A percentile compares a stretch with the other conserved stretches of the same genome.
These are phyloP conservation scores for Tillandsia leiboldiana DNA, from an alignment of 176 grass and related monocot species.

Conservation along the genomic window DNA sequence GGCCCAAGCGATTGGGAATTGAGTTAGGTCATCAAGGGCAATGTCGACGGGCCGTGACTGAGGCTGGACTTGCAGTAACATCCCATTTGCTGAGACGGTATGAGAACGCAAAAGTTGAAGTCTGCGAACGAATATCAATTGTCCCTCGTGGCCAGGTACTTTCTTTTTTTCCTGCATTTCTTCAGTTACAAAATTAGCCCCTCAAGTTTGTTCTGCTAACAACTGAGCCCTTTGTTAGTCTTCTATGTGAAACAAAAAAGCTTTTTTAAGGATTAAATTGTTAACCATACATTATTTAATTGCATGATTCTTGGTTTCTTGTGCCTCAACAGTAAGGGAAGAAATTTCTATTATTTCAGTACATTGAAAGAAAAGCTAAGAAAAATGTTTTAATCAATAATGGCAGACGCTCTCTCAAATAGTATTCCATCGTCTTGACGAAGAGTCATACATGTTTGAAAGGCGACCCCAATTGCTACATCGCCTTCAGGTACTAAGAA, in stretches of 20 bases:
- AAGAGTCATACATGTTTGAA: conserved; percentile 31
- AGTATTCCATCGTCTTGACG: conserved; percentile 24
- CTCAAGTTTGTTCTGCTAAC: too few species aligned
- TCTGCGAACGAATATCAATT: conserved; percentile 34
- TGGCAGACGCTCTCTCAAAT: conserved; percentile 25
- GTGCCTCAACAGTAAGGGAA: not conserved
- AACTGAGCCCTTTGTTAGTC: too few species aligned
- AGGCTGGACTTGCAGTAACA: conserved; percentile 30
- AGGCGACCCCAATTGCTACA: conserved; percentile 22
- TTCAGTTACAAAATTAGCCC: too few species aligned
- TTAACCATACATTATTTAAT: not conserved
- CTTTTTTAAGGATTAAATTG: not conserved
- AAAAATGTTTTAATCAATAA: not conserved
- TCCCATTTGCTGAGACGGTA: conserved; percentile 27
- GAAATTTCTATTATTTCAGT: not conserved
- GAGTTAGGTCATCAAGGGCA: conserved; percentile 31
- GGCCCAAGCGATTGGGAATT: conserved; percentile 22
- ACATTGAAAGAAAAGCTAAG: not conserved
- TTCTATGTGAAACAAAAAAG: too few species aligned
- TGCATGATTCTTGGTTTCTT: not conserved
- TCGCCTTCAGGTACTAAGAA: conserved; percentile 14
- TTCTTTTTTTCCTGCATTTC: not conserved
- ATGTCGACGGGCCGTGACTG: conserved; percentile 30
- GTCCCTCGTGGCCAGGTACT: conserved; percentile 28
- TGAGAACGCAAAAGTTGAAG: conserved; percentile 33